These are phyloP conservation scores for Moesziomyces parantarcticus DNA, from an alignment of 1,284 basidiomycete species.

Conservation along the genomic window DNA sequence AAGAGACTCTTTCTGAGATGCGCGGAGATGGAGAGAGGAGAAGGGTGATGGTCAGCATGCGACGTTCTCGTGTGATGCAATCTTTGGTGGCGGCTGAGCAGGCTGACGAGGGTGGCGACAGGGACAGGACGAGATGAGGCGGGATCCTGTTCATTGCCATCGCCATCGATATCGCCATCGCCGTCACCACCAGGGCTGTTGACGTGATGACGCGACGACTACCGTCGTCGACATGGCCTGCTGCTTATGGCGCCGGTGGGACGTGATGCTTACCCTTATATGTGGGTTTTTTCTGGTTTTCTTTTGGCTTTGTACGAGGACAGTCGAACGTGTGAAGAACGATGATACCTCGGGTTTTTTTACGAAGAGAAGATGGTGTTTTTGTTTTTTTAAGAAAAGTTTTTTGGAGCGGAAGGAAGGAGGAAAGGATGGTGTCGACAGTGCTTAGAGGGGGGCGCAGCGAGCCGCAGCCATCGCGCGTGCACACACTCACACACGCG, in stretches of 20 bases:
- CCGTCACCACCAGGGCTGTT: background rate
- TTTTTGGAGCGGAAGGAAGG: conserved; percentile 41
- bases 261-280: conserved; percentile 30
- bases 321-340: conserved; percentile 20
- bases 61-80: background rate
- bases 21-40: background rate
- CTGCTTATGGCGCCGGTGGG: background rate
- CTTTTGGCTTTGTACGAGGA: conserved; percentile 42
- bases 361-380: conserved; percentile 34
- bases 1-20: conserved; percentile 29
- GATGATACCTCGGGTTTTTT: conserved; percentile 45
- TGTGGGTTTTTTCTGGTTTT: conserved; percentile 34
- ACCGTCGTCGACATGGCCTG: no score
- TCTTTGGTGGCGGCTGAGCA: no score
- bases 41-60: conserved; percentile 11
- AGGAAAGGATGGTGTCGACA: conserved; percentile 20
- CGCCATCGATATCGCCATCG: background rate
- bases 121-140: no score
- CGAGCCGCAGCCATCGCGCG: conserved; percentile 2
- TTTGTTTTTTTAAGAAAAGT: conserved; percentile 44
- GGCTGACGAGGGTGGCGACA: no score
- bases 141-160: no score
- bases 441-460: conserved; percentile 1
- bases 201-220: no score
- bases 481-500: no score